Evolutionary conservation across 306 rosid species (phyloP).

Genomic region (Lithocarpus polystachyus): DNA sequence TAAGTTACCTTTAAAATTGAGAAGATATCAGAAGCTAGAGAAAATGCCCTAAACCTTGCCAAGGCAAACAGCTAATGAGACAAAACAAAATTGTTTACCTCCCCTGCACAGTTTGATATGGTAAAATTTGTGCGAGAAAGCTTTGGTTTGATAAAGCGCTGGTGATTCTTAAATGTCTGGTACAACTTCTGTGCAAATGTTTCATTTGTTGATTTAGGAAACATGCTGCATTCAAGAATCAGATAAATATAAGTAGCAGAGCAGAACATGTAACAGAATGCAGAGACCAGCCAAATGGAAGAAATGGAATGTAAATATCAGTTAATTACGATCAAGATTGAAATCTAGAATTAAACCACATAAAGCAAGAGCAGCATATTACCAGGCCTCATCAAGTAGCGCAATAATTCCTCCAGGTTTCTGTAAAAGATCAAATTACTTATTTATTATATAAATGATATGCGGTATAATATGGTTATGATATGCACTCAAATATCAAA

Average conservation of each 20-base stretch:
- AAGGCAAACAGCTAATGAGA: constrained; percentile 1
- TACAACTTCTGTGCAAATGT: constrained; percentile 94
- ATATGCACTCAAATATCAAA: no score
- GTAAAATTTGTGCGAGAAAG: constrained; percentile 95
- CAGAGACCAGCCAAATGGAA: no score
- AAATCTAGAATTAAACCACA: not conserved
- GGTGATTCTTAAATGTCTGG: constrained; percentile 90
- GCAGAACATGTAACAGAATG: not conserved
- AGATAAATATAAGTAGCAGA: constrained; percentile 34
- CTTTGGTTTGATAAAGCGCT: constrained; percentile 93
- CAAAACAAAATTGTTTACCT: constrained; percentile 49
- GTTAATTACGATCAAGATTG: no score
- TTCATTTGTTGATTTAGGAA: constrained; percentile 99
- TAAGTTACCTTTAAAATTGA: constrained; percentile 65
- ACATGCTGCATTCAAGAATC: constrained; percentile 70
- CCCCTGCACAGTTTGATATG: constrained; percentile 92
- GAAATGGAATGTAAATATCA: no score
- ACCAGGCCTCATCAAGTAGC: constrained; percentile 99
- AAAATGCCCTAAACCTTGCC: no score
- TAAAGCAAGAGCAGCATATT: constrained; percentile 24
- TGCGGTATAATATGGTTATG: not conserved
- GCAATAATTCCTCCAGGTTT: constrained; percentile 97
- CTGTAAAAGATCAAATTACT: constrained; percentile 47
- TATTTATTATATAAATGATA: constrained; percentile 5
- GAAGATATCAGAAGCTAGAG: not conserved